phyloP scores from a whole-genome alignment of 306 rosid genomes.

The Trifolium dubium region DNA sequence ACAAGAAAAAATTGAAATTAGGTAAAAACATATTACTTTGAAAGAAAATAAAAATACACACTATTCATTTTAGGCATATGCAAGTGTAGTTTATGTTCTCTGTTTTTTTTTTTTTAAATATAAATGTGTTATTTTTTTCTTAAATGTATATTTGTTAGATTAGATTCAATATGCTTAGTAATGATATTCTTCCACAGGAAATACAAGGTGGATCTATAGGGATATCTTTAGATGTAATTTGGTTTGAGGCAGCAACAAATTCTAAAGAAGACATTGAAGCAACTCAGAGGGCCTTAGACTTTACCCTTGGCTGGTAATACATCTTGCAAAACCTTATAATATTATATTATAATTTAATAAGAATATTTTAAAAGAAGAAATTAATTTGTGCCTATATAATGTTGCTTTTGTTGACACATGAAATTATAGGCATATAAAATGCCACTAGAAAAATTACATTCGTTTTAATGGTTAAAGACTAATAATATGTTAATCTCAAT shows the following conservation, averaged over 20 bases:
- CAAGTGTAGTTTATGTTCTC: neutral
- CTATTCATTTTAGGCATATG: no score
- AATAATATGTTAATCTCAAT: no score
- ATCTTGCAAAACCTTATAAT: slow-evolving; percentile 3
- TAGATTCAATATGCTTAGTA: neutral
- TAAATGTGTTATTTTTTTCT: neutral
- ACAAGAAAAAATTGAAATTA: neutral
- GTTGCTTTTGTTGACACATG: neutral
- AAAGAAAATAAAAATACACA: no score
- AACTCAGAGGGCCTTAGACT: slow-evolving; percentile 82
- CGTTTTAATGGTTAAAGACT: no score
- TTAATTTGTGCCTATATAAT: neutral
- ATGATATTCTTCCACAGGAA: slow-evolving; percentile 43
- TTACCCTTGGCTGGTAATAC: slow-evolving; percentile 90
- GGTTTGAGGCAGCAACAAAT: slow-evolving; percentile 75
- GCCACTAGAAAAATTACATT: no score
- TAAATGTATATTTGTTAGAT: neutral
- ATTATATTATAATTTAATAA: neutral
- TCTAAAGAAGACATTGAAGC: slow-evolving; percentile 68
- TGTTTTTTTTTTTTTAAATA: neutral
- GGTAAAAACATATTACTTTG: no score
- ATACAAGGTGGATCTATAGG: slow-evolving; percentile 74
- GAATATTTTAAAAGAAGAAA: neutral
- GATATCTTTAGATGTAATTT: slow-evolving; percentile 76
- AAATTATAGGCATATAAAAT: neutral